These are phyloP conservation scores for Fallopia convolvulus DNA, from an alignment of 148 eudicot genomes.

Conservation along the genomic window DNA sequence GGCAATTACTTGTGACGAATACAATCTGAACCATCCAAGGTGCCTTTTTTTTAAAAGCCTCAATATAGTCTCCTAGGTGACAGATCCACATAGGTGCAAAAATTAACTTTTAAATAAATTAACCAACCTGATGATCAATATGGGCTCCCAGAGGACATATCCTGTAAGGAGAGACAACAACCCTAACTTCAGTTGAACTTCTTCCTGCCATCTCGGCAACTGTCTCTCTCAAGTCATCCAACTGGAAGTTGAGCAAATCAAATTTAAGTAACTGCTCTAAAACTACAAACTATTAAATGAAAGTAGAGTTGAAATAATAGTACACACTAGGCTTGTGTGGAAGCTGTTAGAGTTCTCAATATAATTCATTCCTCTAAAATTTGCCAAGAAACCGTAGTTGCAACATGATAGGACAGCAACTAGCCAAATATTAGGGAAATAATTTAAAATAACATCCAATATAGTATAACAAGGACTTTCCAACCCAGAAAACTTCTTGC, in stretches of 20 bases:
- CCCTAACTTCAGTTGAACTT: constrained; percentile 49
- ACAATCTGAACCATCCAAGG: neutral
- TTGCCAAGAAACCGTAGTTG: neutral
- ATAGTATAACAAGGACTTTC: neutral
- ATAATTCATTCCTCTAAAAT: neutral
- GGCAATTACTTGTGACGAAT: neutral
- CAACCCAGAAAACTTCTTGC: neutral
- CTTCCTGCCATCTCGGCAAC: constrained; percentile 66
- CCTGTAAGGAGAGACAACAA: constrained; percentile 87
- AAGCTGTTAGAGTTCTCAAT: neutral
- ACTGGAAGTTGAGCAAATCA: constrained; percentile 31
- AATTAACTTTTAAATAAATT: neutral
- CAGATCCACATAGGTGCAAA: neutral
- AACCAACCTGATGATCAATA: constrained; percentile 89
- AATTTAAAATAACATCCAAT: neutral
- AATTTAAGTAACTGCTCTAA: neutral
- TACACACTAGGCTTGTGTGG: neutral
- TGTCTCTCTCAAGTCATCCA: constrained; percentile 42
- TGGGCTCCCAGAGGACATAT: constrained; percentile 99
- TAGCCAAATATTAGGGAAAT: neutral
- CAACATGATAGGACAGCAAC: neutral
- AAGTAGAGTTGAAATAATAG: neutral
- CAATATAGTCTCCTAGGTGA: neutral
- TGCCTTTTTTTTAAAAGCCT: neutral
- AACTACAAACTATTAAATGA: neutral